phyloP scores from a whole-genome alignment of 192 early-diverging fungal genomes.

The Coemansia aciculifera region DNA sequence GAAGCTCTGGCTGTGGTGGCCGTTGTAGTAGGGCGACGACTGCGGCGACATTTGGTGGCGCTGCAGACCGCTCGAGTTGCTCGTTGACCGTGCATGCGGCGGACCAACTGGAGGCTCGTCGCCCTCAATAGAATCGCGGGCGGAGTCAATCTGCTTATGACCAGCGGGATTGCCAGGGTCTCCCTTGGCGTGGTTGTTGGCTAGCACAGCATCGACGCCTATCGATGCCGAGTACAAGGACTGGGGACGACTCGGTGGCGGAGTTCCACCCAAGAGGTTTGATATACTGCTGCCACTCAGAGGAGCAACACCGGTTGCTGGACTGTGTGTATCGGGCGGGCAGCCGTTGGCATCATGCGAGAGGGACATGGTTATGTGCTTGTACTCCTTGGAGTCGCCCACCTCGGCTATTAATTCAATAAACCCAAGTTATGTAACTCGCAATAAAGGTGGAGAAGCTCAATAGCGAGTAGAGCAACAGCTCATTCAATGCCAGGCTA shows the following conservation, averaged over 20 bases:
- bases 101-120: neutral
- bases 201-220: neutral
- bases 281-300: slow-evolving; percentile 9
- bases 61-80: slow-evolving; percentile 18
- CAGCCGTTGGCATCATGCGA: slow-evolving; percentile 2
- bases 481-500: neutral
- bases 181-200: neutral
- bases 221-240: neutral
- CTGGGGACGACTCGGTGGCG: neutral
- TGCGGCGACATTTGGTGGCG: slow-evolving; percentile 17
- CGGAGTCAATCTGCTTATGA: neutral
- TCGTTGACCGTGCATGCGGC: slow-evolving; percentile 19
- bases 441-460: neutral
- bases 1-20: slow-evolving; percentile 10
- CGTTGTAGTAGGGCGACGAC: slow-evolving; percentile 14
- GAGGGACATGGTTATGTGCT: slow-evolving; percentile 6
- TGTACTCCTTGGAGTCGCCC: slow-evolving; percentile 1
- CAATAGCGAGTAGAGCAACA: neutral
- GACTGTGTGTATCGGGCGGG: neutral
- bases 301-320: neutral
- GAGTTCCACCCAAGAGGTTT: neutral
- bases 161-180: slow-evolving; percentile 1
- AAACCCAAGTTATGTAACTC: neutral
- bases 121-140: slow-evolving; percentile 6
- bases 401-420: neutral